Conservation (phyloP, 2,329 filamentous ascomycete genomes). For the Ramularia collo-cygni region DNA sequence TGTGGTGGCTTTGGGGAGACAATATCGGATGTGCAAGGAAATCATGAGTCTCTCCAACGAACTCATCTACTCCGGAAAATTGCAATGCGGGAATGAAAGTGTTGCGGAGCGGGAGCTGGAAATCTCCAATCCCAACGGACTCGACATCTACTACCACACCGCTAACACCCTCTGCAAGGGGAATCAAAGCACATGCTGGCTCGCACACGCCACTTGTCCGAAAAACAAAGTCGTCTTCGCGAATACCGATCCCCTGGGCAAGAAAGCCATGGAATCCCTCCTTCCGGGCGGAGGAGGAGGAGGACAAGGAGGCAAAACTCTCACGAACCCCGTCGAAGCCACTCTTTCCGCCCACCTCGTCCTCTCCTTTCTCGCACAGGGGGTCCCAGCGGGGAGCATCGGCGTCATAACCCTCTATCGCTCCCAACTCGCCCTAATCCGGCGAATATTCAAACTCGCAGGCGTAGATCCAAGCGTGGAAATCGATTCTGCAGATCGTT, state of each 20-base stretch:
- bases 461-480: constrained; percentile 57
- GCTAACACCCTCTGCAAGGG: neutral
- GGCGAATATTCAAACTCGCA: constrained; percentile 52
- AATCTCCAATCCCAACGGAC: constrained; percentile 47
- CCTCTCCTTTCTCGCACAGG: constrained; percentile 65
- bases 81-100: constrained; percentile 78
- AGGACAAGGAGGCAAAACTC: constrained; percentile 84
- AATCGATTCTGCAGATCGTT: constrained; percentile 95
- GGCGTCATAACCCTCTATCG: constrained; percentile 97
- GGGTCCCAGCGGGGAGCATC: constrained; percentile 68
- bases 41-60: constrained; percentile 92
- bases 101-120: constrained; percentile 64
- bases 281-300: constrained; percentile 44
- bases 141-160: constrained; percentile 15
- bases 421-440: constrained; percentile 78
- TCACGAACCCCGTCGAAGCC: constrained; percentile 81
- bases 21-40: constrained; percentile 97
- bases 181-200: constrained; percentile 56
- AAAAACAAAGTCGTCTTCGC: constrained; percentile 73
- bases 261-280: constrained; percentile 57
- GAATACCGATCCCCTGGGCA: constrained; percentile 72
- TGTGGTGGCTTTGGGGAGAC: constrained; percentile 86
- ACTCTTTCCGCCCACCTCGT: constrained; percentile 73
- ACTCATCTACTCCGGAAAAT: constrained; percentile 81
- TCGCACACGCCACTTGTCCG: constrained; percentile 64